Conservation (phyloP, 2,329 filamentous ascomycete species). For the Aaosphaeria pasadenensis region DNA sequence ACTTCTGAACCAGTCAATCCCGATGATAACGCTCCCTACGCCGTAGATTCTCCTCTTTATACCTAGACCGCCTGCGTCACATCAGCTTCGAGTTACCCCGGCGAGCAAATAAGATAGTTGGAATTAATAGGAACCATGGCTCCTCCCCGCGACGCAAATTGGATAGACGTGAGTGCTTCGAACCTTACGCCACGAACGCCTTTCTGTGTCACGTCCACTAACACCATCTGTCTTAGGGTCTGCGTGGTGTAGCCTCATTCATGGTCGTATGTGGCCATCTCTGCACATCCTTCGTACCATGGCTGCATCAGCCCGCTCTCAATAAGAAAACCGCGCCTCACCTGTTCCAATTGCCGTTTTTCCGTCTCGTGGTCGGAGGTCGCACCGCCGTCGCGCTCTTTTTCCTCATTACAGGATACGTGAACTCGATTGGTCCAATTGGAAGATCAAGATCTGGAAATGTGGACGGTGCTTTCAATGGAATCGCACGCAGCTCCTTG, state of each 20-base stretch:
- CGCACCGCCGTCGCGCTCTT: slow-evolving; percentile 37
- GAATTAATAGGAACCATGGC: slow-evolving; percentile 17
- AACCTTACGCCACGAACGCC: slow-evolving; percentile 2
- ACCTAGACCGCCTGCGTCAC: too few relatives aligned
- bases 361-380: slow-evolving; percentile 58
- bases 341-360: slow-evolving; percentile 57
- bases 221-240: slow-evolving; percentile 30
- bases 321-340: slow-evolving; percentile 46
- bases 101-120: too few relatives aligned
- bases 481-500: slow-evolving; percentile 57
- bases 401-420: slow-evolving; percentile 60
- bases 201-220: slow-evolving; percentile 16
- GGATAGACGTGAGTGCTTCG: slow-evolving; percentile 34
- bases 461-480: slow-evolving; percentile 51
- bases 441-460: slow-evolving; percentile 54
- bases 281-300: slow-evolving; percentile 40
- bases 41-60: too few relatives aligned
- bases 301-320: slow-evolving; percentile 39
- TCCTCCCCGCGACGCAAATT: slow-evolving; percentile 35
- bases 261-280: slow-evolving; percentile 43
- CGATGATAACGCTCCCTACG: too few relatives aligned
- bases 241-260: slow-evolving; percentile 42
- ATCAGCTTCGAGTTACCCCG: too few relatives aligned
- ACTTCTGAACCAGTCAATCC: too few relatives aligned
- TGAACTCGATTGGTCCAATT: slow-evolving; percentile 61